Conservation (phyloP, 2,329 filamentous ascomycete species). For the Fusarium sp. region DNA sequence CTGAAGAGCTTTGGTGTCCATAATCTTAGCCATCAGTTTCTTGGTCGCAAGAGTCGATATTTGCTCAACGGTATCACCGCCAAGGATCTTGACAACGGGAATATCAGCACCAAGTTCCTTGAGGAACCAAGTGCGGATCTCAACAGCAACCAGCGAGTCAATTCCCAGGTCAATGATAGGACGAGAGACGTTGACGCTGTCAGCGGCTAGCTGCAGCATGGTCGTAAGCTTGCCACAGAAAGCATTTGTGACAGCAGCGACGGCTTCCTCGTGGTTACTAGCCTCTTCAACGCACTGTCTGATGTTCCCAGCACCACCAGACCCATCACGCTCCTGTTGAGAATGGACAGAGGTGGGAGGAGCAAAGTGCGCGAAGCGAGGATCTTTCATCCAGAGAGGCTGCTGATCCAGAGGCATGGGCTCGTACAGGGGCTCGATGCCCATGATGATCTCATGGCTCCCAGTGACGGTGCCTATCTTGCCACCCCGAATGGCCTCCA, state of each 20-base stretch:
- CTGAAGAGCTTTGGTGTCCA: neutral
- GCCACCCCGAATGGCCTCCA: neutral
- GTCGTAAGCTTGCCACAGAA: constrained; percentile 16
- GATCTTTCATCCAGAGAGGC: constrained; percentile 5
- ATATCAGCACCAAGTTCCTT: constrained; percentile 59
- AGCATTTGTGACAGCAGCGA: constrained; percentile 5
- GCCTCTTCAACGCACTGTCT: neutral
- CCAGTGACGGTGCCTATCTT: neutral
- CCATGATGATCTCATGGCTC: constrained; percentile 1
- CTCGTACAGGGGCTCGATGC: constrained; percentile 2
- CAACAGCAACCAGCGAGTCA: constrained; percentile 52
- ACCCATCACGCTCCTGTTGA: neutral
- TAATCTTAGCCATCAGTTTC: neutral
- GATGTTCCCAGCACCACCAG: neutral
- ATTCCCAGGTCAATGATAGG: constrained; percentile 41
- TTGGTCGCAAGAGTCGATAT: neutral
- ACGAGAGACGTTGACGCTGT: neutral
- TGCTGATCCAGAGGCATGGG: constrained; percentile 2
- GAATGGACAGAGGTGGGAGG: neutral
- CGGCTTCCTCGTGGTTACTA: neutral
- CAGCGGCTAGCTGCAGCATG: constrained; percentile 8
- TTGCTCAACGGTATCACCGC: constrained; percentile 1
- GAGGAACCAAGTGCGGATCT: constrained; percentile 64
- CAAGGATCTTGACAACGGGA: neutral
- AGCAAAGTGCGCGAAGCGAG: constrained; percentile 1